These are phyloP conservation scores for Aspergillus versicolor DNA, from an alignment of 2,329 filamentous ascomycete species.

Conservation along the genomic window DNA sequence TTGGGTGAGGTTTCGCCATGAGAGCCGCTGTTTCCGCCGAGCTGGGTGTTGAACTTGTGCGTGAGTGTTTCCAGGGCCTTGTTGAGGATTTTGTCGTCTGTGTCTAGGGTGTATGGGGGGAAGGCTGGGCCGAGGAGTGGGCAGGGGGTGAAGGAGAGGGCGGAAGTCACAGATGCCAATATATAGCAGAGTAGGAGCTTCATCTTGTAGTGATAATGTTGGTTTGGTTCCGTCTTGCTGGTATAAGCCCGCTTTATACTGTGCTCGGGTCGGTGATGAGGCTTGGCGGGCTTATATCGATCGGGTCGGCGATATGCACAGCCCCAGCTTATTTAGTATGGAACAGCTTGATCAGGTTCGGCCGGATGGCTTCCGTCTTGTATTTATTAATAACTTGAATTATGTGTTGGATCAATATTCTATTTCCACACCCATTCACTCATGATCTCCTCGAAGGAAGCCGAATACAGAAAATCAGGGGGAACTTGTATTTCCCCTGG, in stretches of 20 bases:
- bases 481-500: neutral
- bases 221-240: no score
- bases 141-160: slow-evolving; percentile 21
- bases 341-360: no score
- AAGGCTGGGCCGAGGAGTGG: slow-evolving; percentile 22
- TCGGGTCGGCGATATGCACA: neutral
- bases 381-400: no score
- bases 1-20: slow-evolving; percentile 19
- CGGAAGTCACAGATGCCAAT: neutral
- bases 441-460: neutral
- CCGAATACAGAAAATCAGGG: neutral
- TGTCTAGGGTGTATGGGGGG: slow-evolving; percentile 17
- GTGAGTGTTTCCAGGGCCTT: slow-evolving; percentile 7
- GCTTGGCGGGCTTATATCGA: neutral
- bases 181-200: neutral
- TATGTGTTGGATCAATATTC: no score
- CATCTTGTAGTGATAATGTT: neutral
- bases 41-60: neutral
- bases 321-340: no score
- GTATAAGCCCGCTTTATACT: neutral
- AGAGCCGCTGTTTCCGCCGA: slow-evolving; percentile 3
- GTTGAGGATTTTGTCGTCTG: slow-evolving; percentile 5
- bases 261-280: neutral
- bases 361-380: no score
- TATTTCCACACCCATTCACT: neutral